Percentiles rank a stretch among this genome's conserved stretches.
Conservation (phyloP, 352 stramenopile genomes). For the Phytopythium montanum region DNA sequence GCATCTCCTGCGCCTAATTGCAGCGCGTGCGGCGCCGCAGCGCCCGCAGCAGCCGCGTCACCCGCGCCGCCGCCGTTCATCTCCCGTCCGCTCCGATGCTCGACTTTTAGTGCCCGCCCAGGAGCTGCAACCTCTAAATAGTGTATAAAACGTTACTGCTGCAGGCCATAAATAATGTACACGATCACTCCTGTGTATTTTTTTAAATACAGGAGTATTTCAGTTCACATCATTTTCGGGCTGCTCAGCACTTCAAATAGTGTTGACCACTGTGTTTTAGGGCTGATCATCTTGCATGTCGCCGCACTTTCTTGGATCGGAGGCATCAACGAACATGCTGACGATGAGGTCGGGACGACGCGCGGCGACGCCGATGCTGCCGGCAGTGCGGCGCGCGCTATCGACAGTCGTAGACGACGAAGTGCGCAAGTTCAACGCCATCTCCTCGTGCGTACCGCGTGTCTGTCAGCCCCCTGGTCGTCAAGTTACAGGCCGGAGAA, state of each 20-base stretch:
- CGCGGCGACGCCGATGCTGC: background rate
- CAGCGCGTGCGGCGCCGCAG: background rate
- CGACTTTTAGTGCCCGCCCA: conserved; percentile 1
- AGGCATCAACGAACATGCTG: conserved; percentile 16
- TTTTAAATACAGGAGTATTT: too few relatives aligned
- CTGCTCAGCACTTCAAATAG: background rate
- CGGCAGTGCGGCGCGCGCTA: conserved; percentile 18
- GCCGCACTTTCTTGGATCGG: background rate
- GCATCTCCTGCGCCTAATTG: background rate
- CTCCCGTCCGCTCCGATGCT: conserved; percentile 1
- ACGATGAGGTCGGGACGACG: conserved; percentile 4
- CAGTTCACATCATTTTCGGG: background rate
- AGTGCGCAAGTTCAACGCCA: conserved; percentile 80
- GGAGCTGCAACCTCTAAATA: background rate
- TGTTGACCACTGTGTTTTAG: background rate
- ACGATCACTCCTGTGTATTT: too few relatives aligned
- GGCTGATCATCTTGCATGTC: background rate
- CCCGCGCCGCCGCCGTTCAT: conserved; percentile 6
- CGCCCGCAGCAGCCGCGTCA: background rate
- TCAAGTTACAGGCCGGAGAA: background rate
- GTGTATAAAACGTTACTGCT: background rate
- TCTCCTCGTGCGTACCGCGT: conserved; percentile 47
- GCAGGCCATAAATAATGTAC: too few relatives aligned
- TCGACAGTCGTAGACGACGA: conserved; percentile 75
- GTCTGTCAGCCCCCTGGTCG: background rate